Evolutionary conservation across 345 rosid species (phyloP), one percentile per base, ranked within the genome.

Genomic region (Aegle marmelos): DNA sequence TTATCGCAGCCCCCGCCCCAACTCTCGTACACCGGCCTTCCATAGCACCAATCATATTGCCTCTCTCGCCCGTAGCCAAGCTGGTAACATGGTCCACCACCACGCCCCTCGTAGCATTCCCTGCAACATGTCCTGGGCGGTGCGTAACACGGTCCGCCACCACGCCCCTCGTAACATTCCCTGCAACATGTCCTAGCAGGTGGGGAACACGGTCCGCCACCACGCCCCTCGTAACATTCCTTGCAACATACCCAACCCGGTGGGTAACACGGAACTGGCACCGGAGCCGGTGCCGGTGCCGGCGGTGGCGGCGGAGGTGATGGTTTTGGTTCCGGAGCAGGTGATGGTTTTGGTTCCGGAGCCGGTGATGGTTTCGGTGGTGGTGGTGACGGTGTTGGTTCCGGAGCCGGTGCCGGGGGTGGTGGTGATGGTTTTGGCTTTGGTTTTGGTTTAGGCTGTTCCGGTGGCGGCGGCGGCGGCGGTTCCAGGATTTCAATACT

Each of bases 11-110:
- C 89, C 17, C 88, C 80, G 0, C 93, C 91, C 88, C 89, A 87
- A 72, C 92, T 86, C 3, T 91, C 89, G 28, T 84, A 91, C 37
- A 90, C 92, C 0, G 88, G 91, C 78, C 91, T 66, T 14, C 91
- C 92, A 57, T 81, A 86, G 11, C 78, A 79, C 9, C 80, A 82
- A 60, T 75, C 82, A 6, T 50, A 67, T 17, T 10, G 59, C 57
- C 79, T 45, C 50, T 78, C 75, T 54, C 65, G 73, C 75, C 85
- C 79, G 76, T 72, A 78, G 25, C 37, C 37, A 28, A 17, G 24
- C 80, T 50, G 16, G 63, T 54, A 37, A 54, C 79, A 79, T 4
- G 74, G 77, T 9, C 80, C 82, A 10, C 80, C 24, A 41, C 73
- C 27, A 5, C 25, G 25, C 31, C 54, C 76, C 30, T 72, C 41